Evolutionary conservation across 2,329 filamentous ascomycete genomes (phyloP).

Genomic region (Beauveria sp.): DNA sequence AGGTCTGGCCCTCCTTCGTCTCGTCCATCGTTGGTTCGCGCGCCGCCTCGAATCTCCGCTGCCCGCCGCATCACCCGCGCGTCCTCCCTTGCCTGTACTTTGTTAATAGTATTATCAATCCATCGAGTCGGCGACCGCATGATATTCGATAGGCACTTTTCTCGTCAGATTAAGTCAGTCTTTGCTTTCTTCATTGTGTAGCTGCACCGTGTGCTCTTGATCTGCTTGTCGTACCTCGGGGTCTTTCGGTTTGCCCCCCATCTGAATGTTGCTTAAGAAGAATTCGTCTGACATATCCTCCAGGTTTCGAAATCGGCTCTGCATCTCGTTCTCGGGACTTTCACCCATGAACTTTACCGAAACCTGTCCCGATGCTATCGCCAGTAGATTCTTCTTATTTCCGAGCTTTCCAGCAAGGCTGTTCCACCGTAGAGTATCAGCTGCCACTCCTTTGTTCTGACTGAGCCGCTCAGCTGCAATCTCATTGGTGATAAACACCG

Average conservation of each 20-base stretch:
- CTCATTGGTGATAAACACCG: neutral
- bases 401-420: conserved; percentile 20
- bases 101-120: conserved; percentile 5
- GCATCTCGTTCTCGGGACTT: conserved; percentile 20
- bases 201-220: neutral
- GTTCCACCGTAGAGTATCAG: conserved; percentile 30
- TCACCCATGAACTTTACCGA: conserved; percentile 22
- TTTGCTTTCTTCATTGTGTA: neutral
- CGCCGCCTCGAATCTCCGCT: conserved; percentile 20
- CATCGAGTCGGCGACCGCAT: conserved; percentile 15
- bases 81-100: conserved; percentile 20
- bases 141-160: conserved; percentile 27
- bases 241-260: conserved; percentile 19
- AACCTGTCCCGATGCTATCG: conserved; percentile 21
- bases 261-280: conserved; percentile 19
- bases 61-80: conserved; percentile 27
- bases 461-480: conserved; percentile 21
- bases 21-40: neutral
- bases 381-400: conserved; percentile 24
- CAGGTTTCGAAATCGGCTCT: conserved; percentile 19
- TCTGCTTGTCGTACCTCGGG: conserved; percentile 25
- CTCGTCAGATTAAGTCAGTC: conserved; percentile 9
- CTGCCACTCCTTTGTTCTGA: conserved; percentile 21
- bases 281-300: conserved; percentile 19
- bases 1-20: conserved; percentile 16